Percentiles rank a stretch among this genome's conserved stretches.
Conservation (phyloP, 768 basidiomycete species). For the Xerocomus spinulosus region DNA sequence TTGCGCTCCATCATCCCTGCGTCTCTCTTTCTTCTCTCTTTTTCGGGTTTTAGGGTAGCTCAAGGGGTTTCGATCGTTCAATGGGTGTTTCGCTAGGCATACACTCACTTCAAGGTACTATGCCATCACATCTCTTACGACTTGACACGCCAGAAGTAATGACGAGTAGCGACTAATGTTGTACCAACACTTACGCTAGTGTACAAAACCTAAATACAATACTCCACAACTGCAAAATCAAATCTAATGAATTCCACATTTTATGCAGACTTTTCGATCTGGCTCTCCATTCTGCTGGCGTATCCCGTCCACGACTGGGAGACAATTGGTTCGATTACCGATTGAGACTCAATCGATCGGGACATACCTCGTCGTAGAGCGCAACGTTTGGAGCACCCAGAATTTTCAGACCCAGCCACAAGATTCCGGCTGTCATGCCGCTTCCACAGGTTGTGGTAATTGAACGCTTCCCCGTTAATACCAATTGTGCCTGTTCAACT, state of each 20-base stretch:
- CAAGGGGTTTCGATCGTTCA: conserved; percentile 15
- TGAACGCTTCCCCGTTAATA: conserved; percentile 55
- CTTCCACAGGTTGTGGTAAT: conserved; percentile 86
- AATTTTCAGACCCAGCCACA: conserved; percentile 88
- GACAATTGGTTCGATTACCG: conserved; percentile 14
- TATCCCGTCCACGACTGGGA: conserved; percentile 95
- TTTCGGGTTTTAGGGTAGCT: conserved; percentile 13
- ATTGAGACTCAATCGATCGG: conserved; percentile 6
- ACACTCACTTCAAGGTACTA: conserved; percentile 8
- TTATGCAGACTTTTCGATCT: conserved; percentile 51
- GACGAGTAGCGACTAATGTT: conserved; percentile 21
- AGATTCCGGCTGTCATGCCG: conserved; percentile 94
- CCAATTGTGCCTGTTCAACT: conserved; percentile 43
- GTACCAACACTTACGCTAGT: conserved; percentile 27
- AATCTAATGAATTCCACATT: conserved; percentile 5
- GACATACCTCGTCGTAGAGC: conserved; percentile 90
- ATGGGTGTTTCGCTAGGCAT: conserved; percentile 12
- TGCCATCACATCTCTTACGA: conserved; percentile 8
- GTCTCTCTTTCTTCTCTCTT: neutral
- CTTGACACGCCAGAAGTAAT: conserved; percentile 9
- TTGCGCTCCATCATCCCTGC: neutral
- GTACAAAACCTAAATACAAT: conserved; percentile 13
- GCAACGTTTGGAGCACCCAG: conserved; percentile 56
- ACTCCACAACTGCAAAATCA: conserved; percentile 5
- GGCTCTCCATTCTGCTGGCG: conserved; percentile 69